These are phyloP conservation scores for Camellia oleifera DNA, from an alignment of 179 eudicot genomes.

Conservation along the genomic window DNA sequence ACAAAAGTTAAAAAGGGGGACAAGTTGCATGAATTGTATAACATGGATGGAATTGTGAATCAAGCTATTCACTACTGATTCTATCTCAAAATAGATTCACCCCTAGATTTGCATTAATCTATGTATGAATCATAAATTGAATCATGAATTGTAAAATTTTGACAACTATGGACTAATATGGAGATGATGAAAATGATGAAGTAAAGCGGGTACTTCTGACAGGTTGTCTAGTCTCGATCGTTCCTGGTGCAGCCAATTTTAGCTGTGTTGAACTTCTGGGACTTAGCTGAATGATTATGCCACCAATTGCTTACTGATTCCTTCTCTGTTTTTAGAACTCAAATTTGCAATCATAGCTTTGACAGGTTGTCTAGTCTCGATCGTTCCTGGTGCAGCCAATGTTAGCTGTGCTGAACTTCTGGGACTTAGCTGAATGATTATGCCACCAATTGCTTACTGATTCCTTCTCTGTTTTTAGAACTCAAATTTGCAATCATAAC, in stretches of 20 bases:
- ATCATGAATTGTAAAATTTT: no score
- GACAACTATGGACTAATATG: background rate
- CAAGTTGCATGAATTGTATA: no score
- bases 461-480: slow-evolving; percentile 2
- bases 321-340: slow-evolving; percentile 1
- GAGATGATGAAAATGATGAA: background rate
- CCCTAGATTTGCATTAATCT: no score
- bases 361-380: background rate
- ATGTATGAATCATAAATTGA: no score
- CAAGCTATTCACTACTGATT: no score
- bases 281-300: background rate
- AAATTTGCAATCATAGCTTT: background rate
- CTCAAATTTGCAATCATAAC: background rate
- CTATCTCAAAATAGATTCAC: no score
- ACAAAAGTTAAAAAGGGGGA: no score
- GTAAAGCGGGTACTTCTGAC: background rate
- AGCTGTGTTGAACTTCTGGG: background rate
- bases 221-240: background rate
- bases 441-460: background rate
- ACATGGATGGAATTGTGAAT: no score
- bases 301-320: background rate
- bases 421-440: background rate
- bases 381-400: background rate
- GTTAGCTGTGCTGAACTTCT: background rate
- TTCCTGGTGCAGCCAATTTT: background rate